These are phyloP conservation scores for Trichoderma guizhouense DNA, from an alignment of 2,329 filamentous ascomycete species.

Conservation along the genomic window DNA sequence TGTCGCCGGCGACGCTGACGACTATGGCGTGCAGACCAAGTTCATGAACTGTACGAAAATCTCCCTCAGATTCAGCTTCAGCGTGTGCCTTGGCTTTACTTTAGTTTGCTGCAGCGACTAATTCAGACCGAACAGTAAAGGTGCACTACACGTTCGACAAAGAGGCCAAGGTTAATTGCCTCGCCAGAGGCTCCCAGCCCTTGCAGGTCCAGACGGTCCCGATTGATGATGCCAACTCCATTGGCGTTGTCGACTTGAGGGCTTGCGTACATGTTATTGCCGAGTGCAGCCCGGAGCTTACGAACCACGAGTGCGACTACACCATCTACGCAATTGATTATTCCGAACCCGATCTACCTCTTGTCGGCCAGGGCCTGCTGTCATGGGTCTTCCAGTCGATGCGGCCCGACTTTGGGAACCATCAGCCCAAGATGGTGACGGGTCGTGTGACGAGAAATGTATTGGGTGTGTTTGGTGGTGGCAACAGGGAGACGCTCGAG, in stretches of 20 bases:
- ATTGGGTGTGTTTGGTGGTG: slow-evolving; percentile 78
- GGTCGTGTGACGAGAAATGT: slow-evolving; percentile 86
- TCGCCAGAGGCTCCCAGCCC: slow-evolving; percentile 79
- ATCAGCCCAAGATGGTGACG: slow-evolving; percentile 71
- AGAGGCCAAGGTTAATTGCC: slow-evolving; percentile 81
- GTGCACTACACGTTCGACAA: slow-evolving; percentile 95
- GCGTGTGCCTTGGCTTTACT: not conserved
- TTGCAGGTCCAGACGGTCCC: slow-evolving; percentile 76
- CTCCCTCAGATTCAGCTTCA: not conserved
- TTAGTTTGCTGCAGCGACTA: slow-evolving; percentile 7
- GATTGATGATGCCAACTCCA: slow-evolving; percentile 73
- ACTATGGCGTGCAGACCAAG: slow-evolving; percentile 55
- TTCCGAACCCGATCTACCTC: slow-evolving; percentile 87
- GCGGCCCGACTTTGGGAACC: slow-evolving; percentile 39
- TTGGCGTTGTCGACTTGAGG: slow-evolving; percentile 84
- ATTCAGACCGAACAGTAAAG: slow-evolving; percentile 63
- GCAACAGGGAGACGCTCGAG: slow-evolving; percentile 83
- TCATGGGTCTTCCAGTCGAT: slow-evolving; percentile 68
- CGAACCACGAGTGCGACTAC: slow-evolving; percentile 71
- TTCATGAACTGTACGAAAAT: slow-evolving; percentile 63
- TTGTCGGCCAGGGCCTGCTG: slow-evolving; percentile 93
- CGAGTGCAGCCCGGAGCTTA: slow-evolving; percentile 77
- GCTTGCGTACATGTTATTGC: slow-evolving; percentile 81
- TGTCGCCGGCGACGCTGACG: slow-evolving; percentile 34
- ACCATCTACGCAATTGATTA: slow-evolving; percentile 98